Evolutionary conservation across 176 grass and related monocot genomes (phyloP).

Genomic region (Cocos nucifera): DNA sequence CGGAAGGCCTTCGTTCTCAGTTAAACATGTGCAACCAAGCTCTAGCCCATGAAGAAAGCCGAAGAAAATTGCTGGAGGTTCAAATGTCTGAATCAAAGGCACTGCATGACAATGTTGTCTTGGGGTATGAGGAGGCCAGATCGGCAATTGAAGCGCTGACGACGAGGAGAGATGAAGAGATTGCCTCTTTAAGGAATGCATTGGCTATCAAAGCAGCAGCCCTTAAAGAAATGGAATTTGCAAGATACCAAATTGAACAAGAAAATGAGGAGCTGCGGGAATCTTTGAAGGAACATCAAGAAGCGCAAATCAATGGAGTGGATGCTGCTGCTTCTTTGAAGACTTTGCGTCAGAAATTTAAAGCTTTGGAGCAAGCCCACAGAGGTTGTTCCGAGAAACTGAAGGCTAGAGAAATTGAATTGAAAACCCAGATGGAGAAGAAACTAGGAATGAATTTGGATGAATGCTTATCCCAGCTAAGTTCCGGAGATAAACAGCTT

Average conservation of each 20-base stretch:
- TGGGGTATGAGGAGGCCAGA: constrained; percentile 61
- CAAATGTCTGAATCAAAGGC: constrained; percentile 48
- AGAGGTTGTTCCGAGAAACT: constrained; percentile 54
- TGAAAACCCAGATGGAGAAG: constrained; percentile 28
- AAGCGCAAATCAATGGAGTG: constrained; percentile 44
- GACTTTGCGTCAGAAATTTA: constrained; percentile 49
- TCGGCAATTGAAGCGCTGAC: constrained; percentile 40
- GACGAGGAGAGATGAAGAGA: constrained; percentile 41
- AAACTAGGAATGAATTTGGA: constrained; percentile 58
- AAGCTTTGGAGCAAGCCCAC: constrained; percentile 52
- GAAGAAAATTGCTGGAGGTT: constrained; percentile 52
- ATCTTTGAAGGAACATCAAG: constrained; percentile 59
- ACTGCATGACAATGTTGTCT: constrained; percentile 42
- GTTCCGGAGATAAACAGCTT: constrained; percentile 38
- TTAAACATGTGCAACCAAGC: constrained; percentile 72
- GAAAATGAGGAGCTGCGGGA: constrained; percentile 50
- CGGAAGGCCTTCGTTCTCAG: constrained; percentile 37
- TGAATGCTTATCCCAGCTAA: constrained; percentile 26
- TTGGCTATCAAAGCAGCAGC: constrained; percentile 50
- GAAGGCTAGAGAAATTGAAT: constrained; percentile 45
- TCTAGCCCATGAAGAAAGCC: constrained; percentile 61
- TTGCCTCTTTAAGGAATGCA: constrained; percentile 69
- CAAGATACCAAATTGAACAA: constrained; percentile 42
- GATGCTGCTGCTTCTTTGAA: constrained; percentile 31
- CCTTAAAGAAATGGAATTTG: constrained; percentile 65